These are phyloP conservation scores for Xylariaceae sp. DNA, from an alignment of 2,329 filamentous ascomycete genomes.

Conservation along the genomic window DNA sequence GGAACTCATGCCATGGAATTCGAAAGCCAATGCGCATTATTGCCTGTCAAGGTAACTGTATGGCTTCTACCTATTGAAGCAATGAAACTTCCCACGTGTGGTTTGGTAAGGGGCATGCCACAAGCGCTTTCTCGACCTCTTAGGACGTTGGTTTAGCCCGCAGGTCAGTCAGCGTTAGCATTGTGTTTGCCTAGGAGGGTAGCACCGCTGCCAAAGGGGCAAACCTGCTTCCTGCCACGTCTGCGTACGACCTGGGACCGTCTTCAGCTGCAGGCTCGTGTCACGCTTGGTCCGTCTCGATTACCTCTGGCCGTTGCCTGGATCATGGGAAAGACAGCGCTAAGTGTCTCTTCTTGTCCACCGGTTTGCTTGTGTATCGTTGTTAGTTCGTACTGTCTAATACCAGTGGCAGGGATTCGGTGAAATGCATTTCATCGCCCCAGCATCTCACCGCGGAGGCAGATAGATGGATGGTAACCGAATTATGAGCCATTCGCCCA, in stretches of 20 bases:
- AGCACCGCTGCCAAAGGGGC: neutral
- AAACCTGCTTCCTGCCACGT: neutral
- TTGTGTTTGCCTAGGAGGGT: neutral
- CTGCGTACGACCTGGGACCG: neutral
- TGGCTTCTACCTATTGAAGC: neutral
- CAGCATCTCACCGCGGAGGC: neutral
- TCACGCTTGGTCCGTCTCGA: neutral
- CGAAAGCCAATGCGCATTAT: too few species aligned
- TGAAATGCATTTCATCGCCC: neutral
- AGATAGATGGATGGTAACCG: neutral
- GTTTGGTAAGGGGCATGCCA: neutral
- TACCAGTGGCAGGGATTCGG: neutral
- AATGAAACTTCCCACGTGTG: neutral
- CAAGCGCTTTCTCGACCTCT: neutral
- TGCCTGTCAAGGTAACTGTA: too few species aligned
- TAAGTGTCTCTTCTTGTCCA: neutral
- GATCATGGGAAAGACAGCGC: neutral
- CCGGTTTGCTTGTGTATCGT: neutral
- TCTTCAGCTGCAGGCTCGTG: neutral
- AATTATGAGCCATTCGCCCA: neutral
- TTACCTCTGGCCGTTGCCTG: neutral
- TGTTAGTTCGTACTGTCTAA: neutral
- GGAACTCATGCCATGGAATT: too few species aligned
- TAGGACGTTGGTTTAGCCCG: neutral
- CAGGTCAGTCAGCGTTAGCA: neutral